phyloP scores from a whole-genome alignment of 177 flowering plant genomes.

The Vitis hybrid region DNA sequence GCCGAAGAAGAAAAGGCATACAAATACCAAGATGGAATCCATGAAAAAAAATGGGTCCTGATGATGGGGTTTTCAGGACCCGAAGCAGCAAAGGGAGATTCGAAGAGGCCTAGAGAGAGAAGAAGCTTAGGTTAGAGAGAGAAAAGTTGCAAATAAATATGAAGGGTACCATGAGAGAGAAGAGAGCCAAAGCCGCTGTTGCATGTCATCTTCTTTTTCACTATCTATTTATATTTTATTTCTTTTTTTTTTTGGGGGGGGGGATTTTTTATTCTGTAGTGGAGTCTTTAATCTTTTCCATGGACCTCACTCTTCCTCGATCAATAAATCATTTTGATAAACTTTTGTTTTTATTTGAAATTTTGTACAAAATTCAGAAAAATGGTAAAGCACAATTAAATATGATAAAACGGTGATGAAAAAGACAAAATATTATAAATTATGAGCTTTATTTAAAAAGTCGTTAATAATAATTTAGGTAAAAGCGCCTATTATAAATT shows the following conservation, averaged over 20 bases:
- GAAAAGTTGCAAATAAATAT: slow-evolving; percentile 8
- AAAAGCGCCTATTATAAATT: no score
- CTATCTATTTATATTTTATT: not conserved
- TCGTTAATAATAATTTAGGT: no score
- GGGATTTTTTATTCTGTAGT: no score
- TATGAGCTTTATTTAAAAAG: no score
- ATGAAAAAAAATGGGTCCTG: slow-evolving; percentile 41
- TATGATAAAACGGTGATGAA: no score
- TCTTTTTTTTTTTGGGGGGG: not conserved
- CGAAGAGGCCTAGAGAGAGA: slow-evolving; percentile 13
- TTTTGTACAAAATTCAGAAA: no score
- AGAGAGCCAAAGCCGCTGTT: slow-evolving; percentile 23
- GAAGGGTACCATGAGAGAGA: not conserved
- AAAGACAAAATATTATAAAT: no score
- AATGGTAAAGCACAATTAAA: no score
- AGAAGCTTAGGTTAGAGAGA: not conserved
- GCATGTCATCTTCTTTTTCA: slow-evolving; percentile 27
- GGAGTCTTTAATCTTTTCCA: no score
- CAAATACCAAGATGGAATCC: slow-evolving; percentile 33
- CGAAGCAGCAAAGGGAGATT: slow-evolving; percentile 31
- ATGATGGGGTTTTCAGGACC: slow-evolving; percentile 36
- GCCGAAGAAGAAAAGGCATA: slow-evolving; percentile 11
- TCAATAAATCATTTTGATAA: no score
- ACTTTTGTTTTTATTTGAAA: no score
- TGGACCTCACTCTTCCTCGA: no score